These are phyloP conservation scores for Cucurbita argyrosperma DNA, from an alignment of 306 rosid genomes.

Conservation along the genomic window DNA sequence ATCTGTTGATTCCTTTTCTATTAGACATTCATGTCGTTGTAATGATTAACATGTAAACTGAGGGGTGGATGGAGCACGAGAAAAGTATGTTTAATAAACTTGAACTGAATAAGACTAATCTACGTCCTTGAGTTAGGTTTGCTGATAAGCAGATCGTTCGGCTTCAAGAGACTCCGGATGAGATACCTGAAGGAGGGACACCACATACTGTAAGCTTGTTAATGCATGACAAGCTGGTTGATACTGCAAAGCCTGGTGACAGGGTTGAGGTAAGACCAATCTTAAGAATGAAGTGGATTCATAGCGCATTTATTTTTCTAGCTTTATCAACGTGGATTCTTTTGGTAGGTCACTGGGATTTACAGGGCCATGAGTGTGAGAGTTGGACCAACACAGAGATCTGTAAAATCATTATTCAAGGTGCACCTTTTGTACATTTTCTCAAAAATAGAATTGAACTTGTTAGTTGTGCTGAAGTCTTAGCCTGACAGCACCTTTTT, in stretches of 20 bases:
- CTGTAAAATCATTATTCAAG: conserved; percentile 91
- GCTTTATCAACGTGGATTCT: conserved; percentile 6
- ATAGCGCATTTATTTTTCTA: conserved; percentile 1
- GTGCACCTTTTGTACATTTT: conserved; percentile 13
- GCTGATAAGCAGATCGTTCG: conserved; percentile 92
- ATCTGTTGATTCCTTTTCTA: not conserved
- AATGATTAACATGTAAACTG: not conserved
- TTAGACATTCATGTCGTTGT: not conserved
- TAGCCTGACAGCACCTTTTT: not conserved
- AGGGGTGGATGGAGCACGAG: too few species aligned
- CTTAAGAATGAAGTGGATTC: not conserved
- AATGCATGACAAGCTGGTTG: conserved; percentile 93
- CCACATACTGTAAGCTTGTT: conserved; percentile 95
- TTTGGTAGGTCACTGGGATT: conserved; percentile 72
- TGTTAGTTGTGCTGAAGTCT: conserved; percentile 3
- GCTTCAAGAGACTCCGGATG: conserved; percentile 97
- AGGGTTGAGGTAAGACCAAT: conserved; percentile 66
- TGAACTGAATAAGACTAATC: not conserved
- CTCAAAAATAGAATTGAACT: not conserved
- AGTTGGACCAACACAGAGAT: conserved; percentile 90
- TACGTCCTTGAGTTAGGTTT: conserved; percentile 35
- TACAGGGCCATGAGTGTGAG: conserved; percentile 94
- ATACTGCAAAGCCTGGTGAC: conserved; percentile 91
- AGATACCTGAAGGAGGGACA: conserved; percentile 97
- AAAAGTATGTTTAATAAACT: not conserved